These are phyloP conservation scores for Quercus lobata DNA, from an alignment of 331 rosid genomes.

Conservation along the genomic window DNA sequence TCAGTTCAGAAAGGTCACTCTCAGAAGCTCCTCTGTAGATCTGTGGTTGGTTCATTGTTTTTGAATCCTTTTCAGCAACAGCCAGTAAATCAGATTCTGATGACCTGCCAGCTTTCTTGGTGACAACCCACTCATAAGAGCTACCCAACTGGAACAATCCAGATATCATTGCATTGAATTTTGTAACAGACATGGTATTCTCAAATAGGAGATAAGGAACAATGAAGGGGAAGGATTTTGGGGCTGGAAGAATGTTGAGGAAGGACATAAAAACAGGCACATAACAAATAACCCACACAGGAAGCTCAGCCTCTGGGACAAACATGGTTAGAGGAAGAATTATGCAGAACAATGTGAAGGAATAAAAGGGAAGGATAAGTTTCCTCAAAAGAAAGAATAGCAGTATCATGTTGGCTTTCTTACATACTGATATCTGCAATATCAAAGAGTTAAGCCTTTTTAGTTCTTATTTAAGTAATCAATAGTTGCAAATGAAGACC, in stretches of 20 bases:
- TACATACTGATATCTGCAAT: conserved; percentile 78
- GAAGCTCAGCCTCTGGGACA: conserved; percentile 97
- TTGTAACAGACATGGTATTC: conserved; percentile 95
- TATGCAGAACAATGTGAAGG: conserved; percentile 93
- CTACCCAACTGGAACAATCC: conserved; percentile 93
- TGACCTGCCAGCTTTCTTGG: conserved; percentile 90
- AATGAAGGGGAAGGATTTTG: conserved; percentile 84
- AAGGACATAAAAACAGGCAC: conserved; percentile 88
- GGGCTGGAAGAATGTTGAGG: conserved; percentile 89
- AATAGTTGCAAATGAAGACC: conserved; percentile 3
- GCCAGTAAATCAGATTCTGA: conserved; percentile 73
- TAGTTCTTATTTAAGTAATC: background rate
- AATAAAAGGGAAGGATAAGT: conserved; percentile 89
- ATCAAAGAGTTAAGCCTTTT: conserved; percentile 13
- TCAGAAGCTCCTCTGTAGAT: conserved; percentile 70
- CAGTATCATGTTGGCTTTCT: conserved; percentile 81
- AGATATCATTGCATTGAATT: conserved; percentile 94
- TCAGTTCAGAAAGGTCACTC: conserved; percentile 57
- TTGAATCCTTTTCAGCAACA: conserved; percentile 65
- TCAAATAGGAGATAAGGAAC: conserved; percentile 92
- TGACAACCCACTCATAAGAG: conserved; percentile 95
- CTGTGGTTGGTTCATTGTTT: conserved; percentile 47
- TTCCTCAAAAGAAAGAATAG: conserved; percentile 87
- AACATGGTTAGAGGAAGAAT: conserved; percentile 96
- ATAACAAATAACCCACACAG: conserved; percentile 86